Evolutionary conservation across 2,329 filamentous ascomycete genomes (phyloP).

Genomic region (Botrytis aclada): DNA sequence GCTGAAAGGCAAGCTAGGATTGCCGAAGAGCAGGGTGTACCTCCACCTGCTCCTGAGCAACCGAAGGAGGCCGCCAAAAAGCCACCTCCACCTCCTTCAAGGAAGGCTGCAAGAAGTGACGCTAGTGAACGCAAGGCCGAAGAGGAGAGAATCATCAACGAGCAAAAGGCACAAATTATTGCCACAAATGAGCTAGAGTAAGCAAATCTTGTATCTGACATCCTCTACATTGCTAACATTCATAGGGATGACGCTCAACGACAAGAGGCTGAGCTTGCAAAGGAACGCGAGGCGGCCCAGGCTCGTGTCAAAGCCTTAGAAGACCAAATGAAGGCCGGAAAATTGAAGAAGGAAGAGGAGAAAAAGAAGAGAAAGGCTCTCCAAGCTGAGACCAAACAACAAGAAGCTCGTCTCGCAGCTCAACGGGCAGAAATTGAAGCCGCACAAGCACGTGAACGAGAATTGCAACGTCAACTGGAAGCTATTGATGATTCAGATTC

Average conservation of each 20-base stretch:
- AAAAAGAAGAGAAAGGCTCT: slow-evolving; percentile 90
- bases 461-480: slow-evolving; percentile 84
- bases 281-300: slow-evolving; percentile 76
- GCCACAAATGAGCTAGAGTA: slow-evolving; percentile 80
- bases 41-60: slow-evolving; percentile 30
- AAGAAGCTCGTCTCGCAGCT: slow-evolving; percentile 78
- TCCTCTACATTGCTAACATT: slow-evolving; percentile 24
- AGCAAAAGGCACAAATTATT: slow-evolving; percentile 72
- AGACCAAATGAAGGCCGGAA: slow-evolving; percentile 89
- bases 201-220: slow-evolving; percentile 42
- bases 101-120: slow-evolving; percentile 66
- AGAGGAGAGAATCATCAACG: slow-evolving; percentile 64
- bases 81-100: slow-evolving; percentile 75
- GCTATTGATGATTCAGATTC: slow-evolving; percentile 70
- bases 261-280: slow-evolving; percentile 77
- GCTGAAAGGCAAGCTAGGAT: slow-evolving; percentile 66
- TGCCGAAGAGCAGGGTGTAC: slow-evolving; percentile 37
- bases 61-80: slow-evolving; percentile 53
- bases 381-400: slow-evolving; percentile 79
- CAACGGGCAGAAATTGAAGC: slow-evolving; percentile 90
- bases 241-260: slow-evolving; percentile 67
- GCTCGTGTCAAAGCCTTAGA: slow-evolving; percentile 85
- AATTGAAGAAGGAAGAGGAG: slow-evolving; percentile 94
- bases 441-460: slow-evolving; percentile 82
- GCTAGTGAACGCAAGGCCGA: slow-evolving; percentile 52